Percentiles rank a stretch among this genome's conserved stretches.
phyloP scores from a whole-genome alignment of 768 basidiomycete genomes.

The Hypholoma sublateritium region DNA sequence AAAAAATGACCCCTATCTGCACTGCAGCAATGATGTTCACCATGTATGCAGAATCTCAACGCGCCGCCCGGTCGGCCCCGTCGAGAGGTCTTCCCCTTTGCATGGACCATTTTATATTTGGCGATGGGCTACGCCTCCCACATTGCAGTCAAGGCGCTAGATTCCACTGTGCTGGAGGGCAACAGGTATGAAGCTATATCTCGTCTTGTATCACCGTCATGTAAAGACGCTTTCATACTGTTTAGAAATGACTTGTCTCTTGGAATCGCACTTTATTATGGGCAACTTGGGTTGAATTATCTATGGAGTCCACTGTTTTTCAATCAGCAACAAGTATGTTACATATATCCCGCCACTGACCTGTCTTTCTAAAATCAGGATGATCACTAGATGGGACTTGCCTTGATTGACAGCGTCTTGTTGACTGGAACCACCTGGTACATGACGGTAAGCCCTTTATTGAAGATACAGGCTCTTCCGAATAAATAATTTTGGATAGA shows the following conservation, averaged over 20 bases:
- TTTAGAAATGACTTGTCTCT: slow-evolving; percentile 39
- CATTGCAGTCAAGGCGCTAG: slow-evolving; percentile 54
- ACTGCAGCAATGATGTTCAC: neutral
- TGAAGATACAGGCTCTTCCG: neutral
- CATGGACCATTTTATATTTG: slow-evolving; percentile 53
- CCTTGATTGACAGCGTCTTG: slow-evolving; percentile 52
- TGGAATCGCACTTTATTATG: slow-evolving; percentile 59
- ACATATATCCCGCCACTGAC: neutral
- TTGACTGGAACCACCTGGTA: slow-evolving; percentile 54
- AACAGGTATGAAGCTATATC: slow-evolving; percentile 35
- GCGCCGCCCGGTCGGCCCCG: slow-evolving; percentile 55
- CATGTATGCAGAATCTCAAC: slow-evolving; percentile 37
- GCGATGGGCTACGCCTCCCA: slow-evolving; percentile 72
- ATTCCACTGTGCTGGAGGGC: slow-evolving; percentile 36
- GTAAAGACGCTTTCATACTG: neutral
- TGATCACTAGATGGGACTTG: slow-evolving; percentile 45
- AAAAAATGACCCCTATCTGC: neutral
- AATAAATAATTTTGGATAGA: slow-evolving; percentile 27
- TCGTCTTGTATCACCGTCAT: neutral
- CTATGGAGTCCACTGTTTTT: slow-evolving; percentile 71
- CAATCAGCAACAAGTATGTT: slow-evolving; percentile 40
- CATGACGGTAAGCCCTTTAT: slow-evolving; percentile 48
- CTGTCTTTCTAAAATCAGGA: neutral
- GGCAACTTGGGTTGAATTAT: slow-evolving; percentile 57
- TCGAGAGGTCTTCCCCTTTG: slow-evolving; percentile 53